These are phyloP conservation scores for Byssochlamys sp. DNA, from an alignment of 2,329 filamentous ascomycete genomes.

Conservation along the genomic window DNA sequence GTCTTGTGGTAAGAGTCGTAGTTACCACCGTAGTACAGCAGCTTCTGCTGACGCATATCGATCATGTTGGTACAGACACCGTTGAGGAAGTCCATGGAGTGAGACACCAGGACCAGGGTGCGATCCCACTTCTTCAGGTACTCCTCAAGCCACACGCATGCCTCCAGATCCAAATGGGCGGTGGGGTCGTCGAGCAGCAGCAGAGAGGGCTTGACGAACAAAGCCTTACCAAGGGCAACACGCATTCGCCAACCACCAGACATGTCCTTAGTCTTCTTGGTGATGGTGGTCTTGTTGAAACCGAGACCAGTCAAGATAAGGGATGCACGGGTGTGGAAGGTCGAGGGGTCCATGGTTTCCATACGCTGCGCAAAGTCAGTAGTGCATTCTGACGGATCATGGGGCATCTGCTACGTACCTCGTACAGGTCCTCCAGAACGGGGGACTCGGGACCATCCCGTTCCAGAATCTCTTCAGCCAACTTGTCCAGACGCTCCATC, in stretches of 20 bases:
- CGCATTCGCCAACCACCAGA: slow-evolving; percentile 99
- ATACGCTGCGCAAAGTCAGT: slow-evolving; percentile 58
- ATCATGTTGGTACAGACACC: slow-evolving; percentile 98
- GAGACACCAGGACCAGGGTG: slow-evolving; percentile 89
- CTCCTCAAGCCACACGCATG: slow-evolving; percentile 98
- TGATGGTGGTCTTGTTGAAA: slow-evolving; percentile 95
- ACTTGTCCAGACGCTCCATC: slow-evolving; percentile 74
- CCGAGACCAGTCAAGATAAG: slow-evolving; percentile 96
- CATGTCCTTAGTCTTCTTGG: slow-evolving; percentile 99
- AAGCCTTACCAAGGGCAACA: slow-evolving; percentile 90
- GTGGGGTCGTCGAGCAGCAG: slow-evolving; percentile 96
- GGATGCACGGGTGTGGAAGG: slow-evolving; percentile 88
- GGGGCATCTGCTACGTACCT: slow-evolving; percentile 50
- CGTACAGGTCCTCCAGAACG: slow-evolving; percentile 85
- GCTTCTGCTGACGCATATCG: slow-evolving; percentile 82
- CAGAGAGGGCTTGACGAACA: slow-evolving; percentile 95
- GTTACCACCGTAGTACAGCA: slow-evolving; percentile 98
- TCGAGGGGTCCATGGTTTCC: slow-evolving; percentile 97
- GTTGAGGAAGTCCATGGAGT: slow-evolving; percentile 98
- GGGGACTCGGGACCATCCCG: slow-evolving; percentile 84
- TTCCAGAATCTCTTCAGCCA: slow-evolving; percentile 84
- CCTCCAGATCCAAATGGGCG: slow-evolving; percentile 96
- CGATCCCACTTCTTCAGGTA: slow-evolving; percentile 99
- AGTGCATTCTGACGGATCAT: background rate
- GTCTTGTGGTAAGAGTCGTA: slow-evolving; percentile 98